Evolutionary conservation across 352 stramenopile genomes (phyloP), one percentile per base, ranked within the genome.

Genomic region (Pythium brassicae): DNA sequence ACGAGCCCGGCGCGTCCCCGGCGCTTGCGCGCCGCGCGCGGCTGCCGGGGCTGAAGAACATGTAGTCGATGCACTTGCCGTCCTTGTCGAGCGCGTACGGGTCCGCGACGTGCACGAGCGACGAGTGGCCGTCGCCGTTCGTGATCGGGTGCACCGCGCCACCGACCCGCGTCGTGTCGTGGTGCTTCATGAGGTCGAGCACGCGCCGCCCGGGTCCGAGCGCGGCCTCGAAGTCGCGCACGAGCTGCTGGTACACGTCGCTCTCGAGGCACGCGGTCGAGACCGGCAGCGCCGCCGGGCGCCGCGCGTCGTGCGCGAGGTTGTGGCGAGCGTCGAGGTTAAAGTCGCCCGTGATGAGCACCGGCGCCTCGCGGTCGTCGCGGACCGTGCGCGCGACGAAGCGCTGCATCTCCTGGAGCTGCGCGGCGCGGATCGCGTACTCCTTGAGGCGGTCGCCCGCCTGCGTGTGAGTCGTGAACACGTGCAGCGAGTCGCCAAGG

Each of bases 381-480:
- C 66, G 66, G 44, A 88, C 73, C 7, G 65, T 82, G 43, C 57
- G 57, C 2, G 57, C 64, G 44, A 94, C 65, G 49, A 94, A 94
- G 35, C 35, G 49, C 45, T 76, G 67, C 61, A 93, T 79, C 57
- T 93, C 78, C 15, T 67, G 59, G 2, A 93, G 59, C 46, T 93
- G 83, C 9, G 65, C 53, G 1, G 73, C 64, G 7, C 83, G 83
- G 53, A 93, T 88, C 10, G 20, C 44, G 55, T 78, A 84, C 48
- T 82, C 70, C 3, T 59, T 62, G 14, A 55, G 20, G 17, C 72
- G 61, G 48, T 91, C 78, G 23, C 83, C 81, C 1, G 83, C 81
- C 61, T 93, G 76, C 15, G 83, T 93, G 58, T 93, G 83, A n/a
- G 83, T 93, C 29, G 78, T 90, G 55, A 93, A 93, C n/a, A 93